A percentile compares a stretch with the other conserved stretches of the same genome.
Conservation (phyloP, 768 basidiomycete genomes). For the Auriscalpium vulgare region DNA sequence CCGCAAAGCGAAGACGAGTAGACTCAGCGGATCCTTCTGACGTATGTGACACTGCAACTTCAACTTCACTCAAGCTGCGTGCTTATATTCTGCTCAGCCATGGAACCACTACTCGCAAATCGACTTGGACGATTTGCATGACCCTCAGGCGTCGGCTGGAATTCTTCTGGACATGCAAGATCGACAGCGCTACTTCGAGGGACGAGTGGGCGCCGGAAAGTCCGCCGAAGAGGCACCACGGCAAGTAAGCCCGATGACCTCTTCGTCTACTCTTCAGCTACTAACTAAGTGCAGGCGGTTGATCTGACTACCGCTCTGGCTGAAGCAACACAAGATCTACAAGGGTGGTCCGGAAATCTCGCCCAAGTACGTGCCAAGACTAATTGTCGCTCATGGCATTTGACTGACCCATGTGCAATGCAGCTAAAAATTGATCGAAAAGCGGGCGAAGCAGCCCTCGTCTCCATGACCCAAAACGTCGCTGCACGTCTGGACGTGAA, state of each 20-base stretch:
- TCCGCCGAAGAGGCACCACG: slow-evolving; percentile 14
- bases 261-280: not conserved
- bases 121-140: slow-evolving; percentile 80
- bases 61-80: too few relatives aligned
- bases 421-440: slow-evolving; percentile 66
- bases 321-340: slow-evolving; percentile 39
- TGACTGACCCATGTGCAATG: not conserved
- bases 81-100: not conserved
- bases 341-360: slow-evolving; percentile 51
- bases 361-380: slow-evolving; percentile 37
- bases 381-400: not conserved
- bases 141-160: slow-evolving; percentile 53
- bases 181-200: slow-evolving; percentile 76
- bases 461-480: slow-evolving; percentile 75
- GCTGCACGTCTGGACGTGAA: slow-evolving; percentile 60
- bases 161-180: slow-evolving; percentile 86
- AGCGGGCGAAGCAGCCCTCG: slow-evolving; percentile 58
- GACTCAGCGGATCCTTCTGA: slow-evolving; percentile 31
- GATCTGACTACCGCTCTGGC: slow-evolving; percentile 41
- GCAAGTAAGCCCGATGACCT: slow-evolving; percentile 13
- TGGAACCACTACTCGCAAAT: slow-evolving; percentile 47
- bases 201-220: slow-evolving; percentile 26
- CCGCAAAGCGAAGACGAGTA: slow-evolving; percentile 54
- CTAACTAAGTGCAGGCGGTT: slow-evolving; percentile 27
- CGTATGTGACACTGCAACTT: slow-evolving; percentile 24